A percentile compares a stretch with the other conserved stretches of the same genome.
These are phyloP conservation scores for Xylaria sp. DNA, from an alignment of 2,329 filamentous ascomycete genomes.

Conservation along the genomic window DNA sequence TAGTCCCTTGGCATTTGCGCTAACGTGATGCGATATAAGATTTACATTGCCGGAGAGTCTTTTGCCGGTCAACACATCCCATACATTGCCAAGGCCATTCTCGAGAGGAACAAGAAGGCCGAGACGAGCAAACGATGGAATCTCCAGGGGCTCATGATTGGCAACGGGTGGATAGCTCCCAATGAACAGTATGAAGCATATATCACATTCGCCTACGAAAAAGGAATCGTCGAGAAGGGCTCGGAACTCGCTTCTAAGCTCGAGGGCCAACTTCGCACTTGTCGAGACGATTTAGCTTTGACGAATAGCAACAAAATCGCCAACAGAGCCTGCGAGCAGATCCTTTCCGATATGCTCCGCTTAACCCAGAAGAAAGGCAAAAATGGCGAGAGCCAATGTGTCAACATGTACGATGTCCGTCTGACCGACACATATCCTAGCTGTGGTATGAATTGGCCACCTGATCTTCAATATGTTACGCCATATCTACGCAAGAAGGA, in stretches of 20 bases:
- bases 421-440: conserved; percentile 81
- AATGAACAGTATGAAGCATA: conserved; percentile 90
- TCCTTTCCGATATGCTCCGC: conserved; percentile 78
- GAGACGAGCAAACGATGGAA: conserved; percentile 71
- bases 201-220: conserved; percentile 81
- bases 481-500: conserved; percentile 87
- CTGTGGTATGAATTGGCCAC: conserved; percentile 98
- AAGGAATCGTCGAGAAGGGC: conserved; percentile 75
- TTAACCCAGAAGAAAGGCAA: conserved; percentile 66
- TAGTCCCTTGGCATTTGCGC: not conserved
- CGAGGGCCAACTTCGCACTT: conserved; percentile 75
- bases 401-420: conserved; percentile 98
- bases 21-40: conserved; percentile 58
- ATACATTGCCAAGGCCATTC: conserved; percentile 91
- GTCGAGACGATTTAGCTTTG: conserved; percentile 68
- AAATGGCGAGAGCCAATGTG: conserved; percentile 68
- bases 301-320: conserved; percentile 70
- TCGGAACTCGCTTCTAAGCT: conserved; percentile 72
- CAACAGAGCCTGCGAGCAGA: conserved; percentile 75
- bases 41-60: conserved; percentile 95
- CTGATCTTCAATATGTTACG: conserved; percentile 79
- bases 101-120: conserved; percentile 82
- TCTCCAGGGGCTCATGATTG: conserved; percentile 86
- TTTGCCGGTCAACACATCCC: conserved; percentile 98
- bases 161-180: conserved; percentile 97